Percentiles rank a stretch among this genome's conserved stretches.
phyloP scores from a whole-genome alignment of 805 yeast genomes.

The Scheffersomyces coipomensis region DNA sequence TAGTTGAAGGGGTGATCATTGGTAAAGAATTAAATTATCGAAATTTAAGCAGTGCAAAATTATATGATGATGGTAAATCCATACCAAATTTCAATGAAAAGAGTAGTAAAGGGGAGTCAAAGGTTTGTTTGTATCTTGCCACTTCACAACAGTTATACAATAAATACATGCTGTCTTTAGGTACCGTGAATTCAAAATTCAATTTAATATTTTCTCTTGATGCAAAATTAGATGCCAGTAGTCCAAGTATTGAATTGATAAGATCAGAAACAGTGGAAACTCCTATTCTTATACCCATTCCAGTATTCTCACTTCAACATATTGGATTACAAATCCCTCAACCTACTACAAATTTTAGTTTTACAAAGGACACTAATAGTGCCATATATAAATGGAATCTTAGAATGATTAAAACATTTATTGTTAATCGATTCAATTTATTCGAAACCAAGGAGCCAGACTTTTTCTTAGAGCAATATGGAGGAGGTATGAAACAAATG shows the following conservation, averaged over 20 bases:
- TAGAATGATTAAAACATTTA: conserved; percentile 24
- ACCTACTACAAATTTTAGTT: conserved; percentile 16
- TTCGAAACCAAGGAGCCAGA: conserved; percentile 12
- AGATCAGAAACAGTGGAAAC: conserved; percentile 17
- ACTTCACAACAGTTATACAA: conserved; percentile 34
- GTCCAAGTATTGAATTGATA: conserved; percentile 36
- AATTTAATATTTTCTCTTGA: conserved; percentile 39
- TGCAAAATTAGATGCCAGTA: conserved; percentile 23
- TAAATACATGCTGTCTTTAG: conserved; percentile 21
- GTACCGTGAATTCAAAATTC: conserved; percentile 15
- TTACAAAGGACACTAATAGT: conserved; percentile 13
- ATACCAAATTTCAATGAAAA: conserved; percentile 12
- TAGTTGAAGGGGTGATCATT: conserved; percentile 74
- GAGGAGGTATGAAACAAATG: conserved; percentile 23
- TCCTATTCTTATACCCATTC: conserved; percentile 36
- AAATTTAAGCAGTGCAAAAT: conserved; percentile 64
- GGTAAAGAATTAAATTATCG: conserved; percentile 67
- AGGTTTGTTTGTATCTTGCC: conserved; percentile 23
- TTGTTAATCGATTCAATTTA: conserved; percentile 26
- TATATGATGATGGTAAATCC: conserved; percentile 39
- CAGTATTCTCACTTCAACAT: conserved; percentile 34
- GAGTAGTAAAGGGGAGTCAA: conserved; percentile 4
- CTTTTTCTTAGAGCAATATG: conserved; percentile 25
- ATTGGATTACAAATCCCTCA: conserved; percentile 16
- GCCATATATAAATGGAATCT: conserved; percentile 32